Conservation (phyloP, 2,329 filamentous ascomycete genomes). For the Colletotrichum chrysophilum region DNA sequence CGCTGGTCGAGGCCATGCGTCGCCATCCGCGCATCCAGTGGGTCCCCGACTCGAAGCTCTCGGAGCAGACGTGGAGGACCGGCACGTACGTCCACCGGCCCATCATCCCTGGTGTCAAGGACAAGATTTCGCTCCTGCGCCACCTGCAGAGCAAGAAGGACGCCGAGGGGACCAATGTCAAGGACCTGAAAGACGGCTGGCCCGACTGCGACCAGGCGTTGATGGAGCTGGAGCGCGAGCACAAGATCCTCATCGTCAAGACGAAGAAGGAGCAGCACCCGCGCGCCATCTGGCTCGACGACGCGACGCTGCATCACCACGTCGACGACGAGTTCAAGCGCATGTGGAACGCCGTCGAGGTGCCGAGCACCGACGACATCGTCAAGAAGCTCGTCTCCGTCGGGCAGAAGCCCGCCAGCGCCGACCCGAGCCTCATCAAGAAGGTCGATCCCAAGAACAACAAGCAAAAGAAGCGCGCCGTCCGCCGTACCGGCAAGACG, state of each 20-base stretch:
- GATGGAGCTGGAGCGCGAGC: constrained; percentile 75
- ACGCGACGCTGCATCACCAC: constrained; percentile 74
- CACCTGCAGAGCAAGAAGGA: constrained; percentile 84
- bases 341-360: constrained; percentile 81
- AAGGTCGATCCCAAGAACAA: constrained; percentile 65
- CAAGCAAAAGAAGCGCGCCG: constrained; percentile 73
- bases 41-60: constrained; percentile 61
- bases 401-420: constrained; percentile 84
- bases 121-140: constrained; percentile 76
- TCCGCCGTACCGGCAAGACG: constrained; percentile 75
- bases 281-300: constrained; percentile 87
- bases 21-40: constrained; percentile 65
- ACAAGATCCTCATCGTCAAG: constrained; percentile 83
- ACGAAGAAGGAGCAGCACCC: constrained; percentile 93
- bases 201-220: constrained; percentile 81
- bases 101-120: constrained; percentile 79
- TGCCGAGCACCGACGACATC: constrained; percentile 79
- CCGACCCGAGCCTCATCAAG: constrained; percentile 68
- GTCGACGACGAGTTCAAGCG: constrained; percentile 84
- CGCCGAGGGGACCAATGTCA: constrained; percentile 80
- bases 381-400: constrained; percentile 78
- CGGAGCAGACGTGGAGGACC: constrained; percentile 68
- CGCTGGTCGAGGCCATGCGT: constrained; percentile 72
- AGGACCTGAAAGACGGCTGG: constrained; percentile 97
- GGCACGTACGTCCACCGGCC: constrained; percentile 86